Conservation (phyloP, 1,284 basidiomycete genomes). For the Ganoderma sinense region DNA sequence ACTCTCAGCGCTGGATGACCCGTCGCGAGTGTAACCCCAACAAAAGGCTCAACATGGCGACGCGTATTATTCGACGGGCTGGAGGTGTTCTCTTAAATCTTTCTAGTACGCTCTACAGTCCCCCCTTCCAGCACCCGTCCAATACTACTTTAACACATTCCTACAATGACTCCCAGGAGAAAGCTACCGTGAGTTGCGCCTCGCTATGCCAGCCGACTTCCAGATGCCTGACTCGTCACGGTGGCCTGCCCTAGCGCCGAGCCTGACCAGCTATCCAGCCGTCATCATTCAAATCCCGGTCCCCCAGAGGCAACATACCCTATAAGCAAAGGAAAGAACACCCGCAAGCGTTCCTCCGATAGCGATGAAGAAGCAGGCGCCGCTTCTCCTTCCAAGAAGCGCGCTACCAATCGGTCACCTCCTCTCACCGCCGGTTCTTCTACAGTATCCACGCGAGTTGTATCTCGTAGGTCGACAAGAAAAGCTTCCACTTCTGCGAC, state of each 20-base stretch:
- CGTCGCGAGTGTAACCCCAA: neutral
- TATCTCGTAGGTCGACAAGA: neutral
- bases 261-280: neutral
- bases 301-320: neutral
- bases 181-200: neutral
- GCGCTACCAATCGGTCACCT: neutral
- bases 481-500: neutral
- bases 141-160: neutral
- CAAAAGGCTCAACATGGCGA: neutral
- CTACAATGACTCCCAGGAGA: neutral
- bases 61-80: neutral
- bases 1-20: neutral
- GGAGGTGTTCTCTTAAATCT: neutral
- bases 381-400: conserved; percentile 1
- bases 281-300: neutral
- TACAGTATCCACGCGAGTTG: too few relatives aligned
- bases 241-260: neutral
- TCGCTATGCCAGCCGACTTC: neutral
- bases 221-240: neutral
- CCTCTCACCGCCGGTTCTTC: neutral
- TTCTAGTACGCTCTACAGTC: neutral
- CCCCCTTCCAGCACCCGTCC: neutral
- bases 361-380: neutral
- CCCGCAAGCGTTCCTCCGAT: neutral
- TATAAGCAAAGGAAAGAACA: neutral